These are phyloP conservation scores for Spathaspora sp. DNA, from an alignment of 1,139 yeast species.

Conservation along the genomic window DNA sequence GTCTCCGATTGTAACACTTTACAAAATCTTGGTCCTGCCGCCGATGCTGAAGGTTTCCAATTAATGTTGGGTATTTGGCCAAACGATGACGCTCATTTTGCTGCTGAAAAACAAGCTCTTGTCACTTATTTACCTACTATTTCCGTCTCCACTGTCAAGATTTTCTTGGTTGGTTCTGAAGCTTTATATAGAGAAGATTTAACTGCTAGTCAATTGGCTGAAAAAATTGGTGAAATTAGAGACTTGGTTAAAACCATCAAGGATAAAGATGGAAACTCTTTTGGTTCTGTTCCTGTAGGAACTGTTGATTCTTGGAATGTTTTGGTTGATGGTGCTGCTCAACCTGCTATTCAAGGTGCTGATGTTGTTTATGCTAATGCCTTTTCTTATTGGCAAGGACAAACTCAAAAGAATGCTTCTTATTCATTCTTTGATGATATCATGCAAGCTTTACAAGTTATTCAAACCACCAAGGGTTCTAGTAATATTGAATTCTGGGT, in stretches of 20 bases:
- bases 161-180: conserved; percentile 87
- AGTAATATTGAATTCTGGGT: conserved; percentile 88
- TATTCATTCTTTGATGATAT: conserved; percentile 93
- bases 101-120: conserved; percentile 69
- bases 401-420: conserved; percentile 74
- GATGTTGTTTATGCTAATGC: conserved; percentile 91
- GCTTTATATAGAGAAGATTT: conserved; percentile 84
- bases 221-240: conserved; percentile 59
- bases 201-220: conserved; percentile 67
- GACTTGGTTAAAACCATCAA: conserved; percentile 53
- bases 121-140: conserved; percentile 65
- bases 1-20: conserved; percentile 87
- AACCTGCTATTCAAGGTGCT: conserved; percentile 71
- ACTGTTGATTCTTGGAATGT: conserved; percentile 96
- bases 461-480: conserved; percentile 82
- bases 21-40: conserved; percentile 81
- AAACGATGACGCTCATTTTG: conserved; percentile 71
- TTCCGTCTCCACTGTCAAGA: conserved; percentile 65
- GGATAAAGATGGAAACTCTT: conserved; percentile 81
- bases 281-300: conserved; percentile 74
- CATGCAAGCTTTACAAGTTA: conserved; percentile 89
- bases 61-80: conserved; percentile 90
- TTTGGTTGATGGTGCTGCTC: conserved; percentile 72
- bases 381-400: conserved; percentile 99
- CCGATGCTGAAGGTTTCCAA: conserved; percentile 70